Base-by-base conservation (phyloP, 805 yeast species). In the Candida chauliodis region DNA sequence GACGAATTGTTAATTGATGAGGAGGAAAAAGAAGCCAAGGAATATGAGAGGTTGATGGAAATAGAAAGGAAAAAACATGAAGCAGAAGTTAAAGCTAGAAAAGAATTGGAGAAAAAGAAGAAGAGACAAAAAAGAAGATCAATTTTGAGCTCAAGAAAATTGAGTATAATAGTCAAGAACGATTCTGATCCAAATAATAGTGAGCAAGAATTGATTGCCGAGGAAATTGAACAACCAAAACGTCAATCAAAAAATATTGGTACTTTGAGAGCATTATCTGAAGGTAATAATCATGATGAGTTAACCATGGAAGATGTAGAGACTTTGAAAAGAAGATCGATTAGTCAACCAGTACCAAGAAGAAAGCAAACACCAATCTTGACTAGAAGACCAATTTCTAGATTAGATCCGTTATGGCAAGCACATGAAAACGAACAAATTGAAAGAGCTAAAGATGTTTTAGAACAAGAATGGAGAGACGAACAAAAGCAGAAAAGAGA, bases 341-440 rank as follows among this genome's bases (percentile, higher is more conserved):
- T 66, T 1, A 71, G 79, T 6, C 68, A 61, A 44, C 73, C 72
- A 2, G 49, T 45, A 14, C 57, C 62, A 5, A 49, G 49, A 24
- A 46, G 60, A 36, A 57, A 69, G 45, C 52, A 48, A 40, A 55
- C 59, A 36, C 66, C 69, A 24, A 37, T 59, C 28, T 66, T 75
- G 27, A 72, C 78, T 2, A 69, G 80, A 42, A 66, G 78, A 42
- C 82, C 82, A 5, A 71, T 74, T 11, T 75, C 81, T 1, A 67
- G 73, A 43, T 61, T 77, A 36, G 82, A 77, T 53, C 82, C 82
- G 19, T 63, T 78, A 43, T 74, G 73, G 69, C 59, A 60, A 23
- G 75, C 73, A 3, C 74, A 72, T 49, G 77, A 75, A 44, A 69
- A 64, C 58, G 70, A 61, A 42, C 69, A 68, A 56, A 58, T 59